These are phyloP conservation scores for Alternaria arborescens DNA, from an alignment of 2,329 filamentous ascomycete genomes.

Conservation along the genomic window DNA sequence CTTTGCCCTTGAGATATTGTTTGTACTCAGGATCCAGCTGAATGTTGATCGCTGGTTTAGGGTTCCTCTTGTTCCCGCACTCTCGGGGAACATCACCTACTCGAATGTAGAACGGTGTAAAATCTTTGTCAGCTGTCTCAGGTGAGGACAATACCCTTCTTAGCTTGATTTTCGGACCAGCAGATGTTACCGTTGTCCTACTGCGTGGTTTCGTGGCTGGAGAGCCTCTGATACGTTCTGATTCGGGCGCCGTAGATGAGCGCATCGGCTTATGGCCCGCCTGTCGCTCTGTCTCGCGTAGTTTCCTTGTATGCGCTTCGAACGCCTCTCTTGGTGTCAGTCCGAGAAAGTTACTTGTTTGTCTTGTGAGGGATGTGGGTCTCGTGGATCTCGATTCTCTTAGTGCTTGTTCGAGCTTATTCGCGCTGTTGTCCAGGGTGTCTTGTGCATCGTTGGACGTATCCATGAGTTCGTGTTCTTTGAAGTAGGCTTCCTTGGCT, in stretches of 20 bases:
- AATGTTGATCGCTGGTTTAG: conserved; percentile 42
- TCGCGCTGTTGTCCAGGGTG: conserved; percentile 22
- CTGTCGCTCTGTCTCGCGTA: conserved; percentile 22
- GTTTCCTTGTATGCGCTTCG: conserved; percentile 29
- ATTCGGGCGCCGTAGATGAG: conserved; percentile 31
- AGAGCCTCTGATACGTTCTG: conserved; percentile 24
- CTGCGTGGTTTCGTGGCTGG: conserved; percentile 18
- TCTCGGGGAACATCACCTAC: conserved; percentile 43
- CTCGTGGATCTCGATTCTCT: conserved; percentile 32
- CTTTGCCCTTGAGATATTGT: conserved; percentile 46
- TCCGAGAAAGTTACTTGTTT: conserved; percentile 41
- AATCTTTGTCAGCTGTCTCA: conserved; percentile 20
- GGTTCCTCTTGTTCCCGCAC: conserved; percentile 39
- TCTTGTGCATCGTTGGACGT: conserved; percentile 39
- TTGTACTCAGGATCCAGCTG: conserved; percentile 42
- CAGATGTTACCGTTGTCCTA: background rate
- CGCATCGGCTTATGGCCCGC: conserved; percentile 15
- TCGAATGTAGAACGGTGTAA: conserved; percentile 39
- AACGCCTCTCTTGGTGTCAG: conserved; percentile 44
- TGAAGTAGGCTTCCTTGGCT: conserved; percentile 42
- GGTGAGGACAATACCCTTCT: conserved; percentile 38
- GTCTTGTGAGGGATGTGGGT: conserved; percentile 22
- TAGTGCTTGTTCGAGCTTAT: conserved; percentile 31
- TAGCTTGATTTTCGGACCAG: conserved; percentile 16
- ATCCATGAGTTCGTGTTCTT: conserved; percentile 41